Evolutionary conservation across 768 basidiomycete species (phyloP).

Genomic region (Hemileccinum rubropunctum): DNA sequence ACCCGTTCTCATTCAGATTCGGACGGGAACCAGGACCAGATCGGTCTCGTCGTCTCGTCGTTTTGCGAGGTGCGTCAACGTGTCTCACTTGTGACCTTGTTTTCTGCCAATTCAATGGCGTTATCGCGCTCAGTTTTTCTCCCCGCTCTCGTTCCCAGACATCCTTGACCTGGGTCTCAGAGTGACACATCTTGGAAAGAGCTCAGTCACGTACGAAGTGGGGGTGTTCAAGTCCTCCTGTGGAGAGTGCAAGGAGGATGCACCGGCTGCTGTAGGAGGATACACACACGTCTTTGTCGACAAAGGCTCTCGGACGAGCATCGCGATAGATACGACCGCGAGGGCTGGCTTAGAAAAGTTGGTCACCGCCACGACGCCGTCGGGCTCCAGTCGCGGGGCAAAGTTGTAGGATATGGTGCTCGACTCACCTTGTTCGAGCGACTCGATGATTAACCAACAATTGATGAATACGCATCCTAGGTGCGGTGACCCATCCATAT

Average conservation of each 20-base stretch:
- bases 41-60: constrained; percentile 79
- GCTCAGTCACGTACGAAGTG: constrained; percentile 78
- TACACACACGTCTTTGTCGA: constrained; percentile 89
- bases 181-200: constrained; percentile 64
- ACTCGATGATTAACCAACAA: too few relatives aligned
- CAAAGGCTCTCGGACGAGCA: constrained; percentile 53
- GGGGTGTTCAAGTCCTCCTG: constrained; percentile 58
- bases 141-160: constrained; percentile 71
- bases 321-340: constrained; percentile 40
- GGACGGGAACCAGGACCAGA: constrained; percentile 32
- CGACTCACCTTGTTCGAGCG: too few relatives aligned
- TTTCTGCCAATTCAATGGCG: too few relatives aligned
- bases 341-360: constrained; percentile 43
- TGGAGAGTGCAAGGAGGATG: constrained; percentile 5
- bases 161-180: constrained; percentile 68
- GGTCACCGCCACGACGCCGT: not conserved
- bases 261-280: constrained; percentile 44
- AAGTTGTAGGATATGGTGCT: constrained; percentile 19
- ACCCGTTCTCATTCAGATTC: constrained; percentile 29
- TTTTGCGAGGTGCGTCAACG: constrained; percentile 52
- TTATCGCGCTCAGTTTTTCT: constrained; percentile 50
- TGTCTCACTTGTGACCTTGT: too few relatives aligned
- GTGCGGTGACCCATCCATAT: too few relatives aligned
- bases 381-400: not conserved
- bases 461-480: too few relatives aligned